A percentile compares a stretch with the other conserved stretches of the same genome.
Evolutionary conservation across 148 eudicot species (phyloP).

Genomic region (Talinum fruticosum): DNA sequence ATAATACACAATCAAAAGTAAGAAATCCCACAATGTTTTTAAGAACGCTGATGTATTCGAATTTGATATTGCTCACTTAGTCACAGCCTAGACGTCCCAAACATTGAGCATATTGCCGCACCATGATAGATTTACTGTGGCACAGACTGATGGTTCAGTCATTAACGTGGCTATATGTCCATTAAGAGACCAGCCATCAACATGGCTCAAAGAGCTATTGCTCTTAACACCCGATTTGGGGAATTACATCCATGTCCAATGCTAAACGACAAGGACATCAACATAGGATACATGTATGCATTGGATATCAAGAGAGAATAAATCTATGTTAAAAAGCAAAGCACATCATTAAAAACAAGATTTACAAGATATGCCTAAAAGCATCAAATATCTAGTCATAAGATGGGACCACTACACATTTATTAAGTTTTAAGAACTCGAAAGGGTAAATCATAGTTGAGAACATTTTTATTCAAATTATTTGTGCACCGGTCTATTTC

Average conservation of each 20-base stretch:
- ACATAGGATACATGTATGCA: not conserved
- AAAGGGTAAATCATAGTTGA: not conserved
- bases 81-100: not conserved
- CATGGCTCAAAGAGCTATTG: not conserved
- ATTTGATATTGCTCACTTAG: not conserved
- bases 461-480: not conserved
- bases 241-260: not conserved
- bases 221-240: not conserved
- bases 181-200: not conserved
- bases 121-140: not conserved
- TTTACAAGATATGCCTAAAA: not conserved
- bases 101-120: not conserved
- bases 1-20: conserved; percentile 2
- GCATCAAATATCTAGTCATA: not conserved
- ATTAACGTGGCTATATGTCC: not conserved
- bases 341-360: not conserved
- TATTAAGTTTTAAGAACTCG: not conserved
- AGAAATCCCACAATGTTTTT: conserved; percentile 2
- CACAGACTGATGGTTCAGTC: conserved; percentile 2
- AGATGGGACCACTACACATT: not conserved
- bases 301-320: too few relatives aligned
- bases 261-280: not conserved
- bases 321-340: too few relatives aligned
- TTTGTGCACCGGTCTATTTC: not conserved
- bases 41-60: not conserved